Evolutionary conservation across 1,284 basidiomycete species (phyloP), one percentile per base, ranked within the genome.

Genomic region (Peniophora sp.): DNA sequence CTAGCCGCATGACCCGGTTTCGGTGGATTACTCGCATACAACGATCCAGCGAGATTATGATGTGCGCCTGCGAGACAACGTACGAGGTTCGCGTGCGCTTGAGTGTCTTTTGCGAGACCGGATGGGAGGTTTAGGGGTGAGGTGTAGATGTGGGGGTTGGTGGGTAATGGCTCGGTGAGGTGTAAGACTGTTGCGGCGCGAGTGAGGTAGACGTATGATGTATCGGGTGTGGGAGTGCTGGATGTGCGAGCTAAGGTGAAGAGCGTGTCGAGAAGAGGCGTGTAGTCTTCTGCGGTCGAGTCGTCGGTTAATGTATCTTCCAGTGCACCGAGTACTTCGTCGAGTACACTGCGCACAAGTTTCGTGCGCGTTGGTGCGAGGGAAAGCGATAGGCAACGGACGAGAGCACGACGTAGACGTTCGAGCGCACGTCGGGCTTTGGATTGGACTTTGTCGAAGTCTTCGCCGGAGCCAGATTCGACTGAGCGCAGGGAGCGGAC

Each of bases 11-110:
- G 72, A 2, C 81, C 81, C 59, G 80, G 73, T 50, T 74, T 71
- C 17, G 69, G 71, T 8, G 38, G n/a, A 32, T 12, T 32, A 11
- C 73, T 75, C 51, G 85, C 79, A 55, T 86, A 89, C 27, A 90
- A 63, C 16, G 70, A 69, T 2, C 79, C 81, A 3, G 78, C 83
- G 0, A 85, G 58, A 59, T 83, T 83, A 55, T 87, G 78, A 55
- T 81, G 79, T 3, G 81, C 80, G 1, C 81, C 83, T 3, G 84
- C 83, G 3, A 85, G 65, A 57, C 83, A 87, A 14, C 86, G 80
- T 2, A 75, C 58, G 53, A 78, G 80, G 50, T 83, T 83, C 0
- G 80, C 70, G 8, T 57, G 53, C 19, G 53, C 47, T 5, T 5
- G 27, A 12, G 27, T 12, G 10, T 51, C 45, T 25, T 23, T 38